Evolutionary conservation across 768 basidiomycete species (phyloP), one percentile per base, ranked within the genome.

Genomic region (Panellus pusillus): DNA sequence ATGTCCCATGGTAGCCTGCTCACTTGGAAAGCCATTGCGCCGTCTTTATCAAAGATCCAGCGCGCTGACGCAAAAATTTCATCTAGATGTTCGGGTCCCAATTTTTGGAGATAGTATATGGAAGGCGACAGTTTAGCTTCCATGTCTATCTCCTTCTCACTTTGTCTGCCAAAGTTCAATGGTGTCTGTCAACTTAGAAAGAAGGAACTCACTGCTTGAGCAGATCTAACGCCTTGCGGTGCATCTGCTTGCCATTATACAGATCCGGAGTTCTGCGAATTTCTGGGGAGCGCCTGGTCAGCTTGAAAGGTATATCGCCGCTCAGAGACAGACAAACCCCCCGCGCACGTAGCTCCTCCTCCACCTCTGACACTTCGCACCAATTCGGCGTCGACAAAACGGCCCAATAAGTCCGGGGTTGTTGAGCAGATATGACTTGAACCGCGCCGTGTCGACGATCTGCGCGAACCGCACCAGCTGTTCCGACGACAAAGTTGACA

Each of bases 231-330:
- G 96, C 94, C 67, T 95, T 89, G 0, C 77, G 76, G 62, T 99
- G 97, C 93, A 96, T 97, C 73, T 90, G 89, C 76, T 94, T 94
- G 32, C 93, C 93, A 61, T 92, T 83, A 66, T 98, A 99, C 28
- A 98, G 71, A 66, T 91, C 92, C 92, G 83, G 35, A 99, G 79
- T 65, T 98, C 97, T 0, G 84, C 79, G 65, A 83, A 91, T 87
- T 94, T 96, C 95, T 98, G 50, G 9, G 57, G 31, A 4, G 8
- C 9, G 37, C 39, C 28, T 7, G 13, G 24, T 57, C 20, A 28
- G 58, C 46, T 37, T 43, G 42, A 18, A 44, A n/a, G 42, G 15
- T 43, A 38, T 9, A 39, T 37, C 19, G 40, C 15, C 19, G 13
- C 2, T n/a, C n/a, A 42, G 29, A 14, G 47, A 44, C 9, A 36